Evolutionary conservation across 305 asterid species (phyloP).

Genomic region (Caryopteris hybrid): DNA sequence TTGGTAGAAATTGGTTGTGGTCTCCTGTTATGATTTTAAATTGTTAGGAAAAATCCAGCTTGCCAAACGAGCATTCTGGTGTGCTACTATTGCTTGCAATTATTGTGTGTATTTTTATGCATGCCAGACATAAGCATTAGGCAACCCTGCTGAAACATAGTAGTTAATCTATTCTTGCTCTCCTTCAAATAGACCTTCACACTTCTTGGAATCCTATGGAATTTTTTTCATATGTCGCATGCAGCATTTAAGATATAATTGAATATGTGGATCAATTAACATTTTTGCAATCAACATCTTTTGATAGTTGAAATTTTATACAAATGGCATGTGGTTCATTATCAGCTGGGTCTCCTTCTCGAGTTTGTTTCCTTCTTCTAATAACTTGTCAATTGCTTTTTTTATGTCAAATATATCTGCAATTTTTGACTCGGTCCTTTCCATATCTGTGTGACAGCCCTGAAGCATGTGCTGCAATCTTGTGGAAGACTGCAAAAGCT

Average conservation of each 20-base stretch:
- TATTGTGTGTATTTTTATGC: too few species aligned
- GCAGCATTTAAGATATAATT: neutral
- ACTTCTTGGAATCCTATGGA: neutral
- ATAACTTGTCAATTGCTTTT: neutral
- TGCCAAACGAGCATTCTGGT: neutral
- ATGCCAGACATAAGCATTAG: too few species aligned
- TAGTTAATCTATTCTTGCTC: neutral
- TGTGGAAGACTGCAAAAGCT: conserved; percentile 80
- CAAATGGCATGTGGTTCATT: neutral
- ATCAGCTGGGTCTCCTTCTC: neutral
- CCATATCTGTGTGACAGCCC: conserved; percentile 57
- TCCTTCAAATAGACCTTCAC: neutral
- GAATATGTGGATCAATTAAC: neutral
- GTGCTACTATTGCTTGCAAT: neutral
- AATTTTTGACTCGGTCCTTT: conserved; percentile 10
- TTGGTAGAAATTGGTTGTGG: neutral
- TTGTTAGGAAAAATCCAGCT: neutral
- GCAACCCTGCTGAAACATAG: neutral
- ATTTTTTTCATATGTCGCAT: neutral
- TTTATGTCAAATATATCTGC: neutral
- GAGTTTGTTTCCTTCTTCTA: neutral
- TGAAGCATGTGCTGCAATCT: conserved; percentile 95
- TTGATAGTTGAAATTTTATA: neutral
- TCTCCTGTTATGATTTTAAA: neutral
- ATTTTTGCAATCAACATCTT: neutral